Percentiles rank a stretch among this genome's conserved stretches.
Conservation (phyloP, 1,139 yeast species). For the Zhuliangozyma parablackwelliae region DNA sequence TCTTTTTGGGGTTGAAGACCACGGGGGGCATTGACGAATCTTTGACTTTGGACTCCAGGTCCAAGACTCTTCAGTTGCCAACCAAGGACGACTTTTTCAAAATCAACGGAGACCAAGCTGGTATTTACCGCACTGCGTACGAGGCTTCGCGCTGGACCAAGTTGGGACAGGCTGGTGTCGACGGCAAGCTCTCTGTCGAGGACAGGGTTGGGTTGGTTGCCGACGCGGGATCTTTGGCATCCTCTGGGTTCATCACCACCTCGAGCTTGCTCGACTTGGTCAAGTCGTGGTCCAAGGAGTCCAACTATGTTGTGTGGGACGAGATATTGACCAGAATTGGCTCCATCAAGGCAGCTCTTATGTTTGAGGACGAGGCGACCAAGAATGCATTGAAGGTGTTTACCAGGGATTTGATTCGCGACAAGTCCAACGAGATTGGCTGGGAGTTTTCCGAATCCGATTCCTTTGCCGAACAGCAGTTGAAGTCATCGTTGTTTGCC, state of each 20-base stretch:
- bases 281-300: conserved; percentile 63
- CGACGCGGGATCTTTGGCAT: conserved; percentile 70
- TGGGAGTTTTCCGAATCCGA: conserved; percentile 64
- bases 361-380: conserved; percentile 58
- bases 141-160: conserved; percentile 69
- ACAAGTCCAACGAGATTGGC: conserved; percentile 59
- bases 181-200: conserved; percentile 67
- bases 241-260: conserved; percentile 70
- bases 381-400: conserved; percentile 57
- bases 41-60: conserved; percentile 53
- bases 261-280: conserved; percentile 61
- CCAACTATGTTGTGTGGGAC: conserved; percentile 75
- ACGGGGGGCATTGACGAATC: conserved; percentile 62
- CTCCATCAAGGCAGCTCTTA: conserved; percentile 61
- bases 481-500: conserved; percentile 68
- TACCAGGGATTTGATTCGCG: conserved; percentile 54
- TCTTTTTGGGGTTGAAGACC: conserved; percentile 74
- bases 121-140: conserved; percentile 79
- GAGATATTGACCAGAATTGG: conserved; percentile 56
- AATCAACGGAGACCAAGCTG: conserved; percentile 77
- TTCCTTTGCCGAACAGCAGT: conserved; percentile 66
- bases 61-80: conserved; percentile 42
- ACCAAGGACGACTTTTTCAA: conserved; percentile 58
- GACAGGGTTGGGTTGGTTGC: conserved; percentile 86
- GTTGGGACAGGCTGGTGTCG: conserved; percentile 66